These are phyloP conservation scores for Filobasidium floriforme DNA, from an alignment of 768 basidiomycete species.

Conservation along the genomic window DNA sequence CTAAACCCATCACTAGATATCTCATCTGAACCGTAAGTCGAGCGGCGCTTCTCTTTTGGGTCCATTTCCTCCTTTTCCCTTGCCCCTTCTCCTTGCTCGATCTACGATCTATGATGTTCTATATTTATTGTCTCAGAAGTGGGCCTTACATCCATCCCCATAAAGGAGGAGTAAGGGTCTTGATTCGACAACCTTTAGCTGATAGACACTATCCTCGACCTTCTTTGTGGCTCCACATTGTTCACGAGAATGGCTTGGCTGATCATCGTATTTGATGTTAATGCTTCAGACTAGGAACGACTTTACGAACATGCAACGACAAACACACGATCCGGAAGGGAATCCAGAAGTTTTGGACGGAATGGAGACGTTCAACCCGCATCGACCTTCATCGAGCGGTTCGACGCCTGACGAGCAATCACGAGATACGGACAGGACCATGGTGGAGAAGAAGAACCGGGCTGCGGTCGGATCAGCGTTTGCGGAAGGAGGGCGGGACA, in stretches of 20 bases:
- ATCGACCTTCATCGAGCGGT: neutral
- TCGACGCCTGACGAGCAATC: neutral
- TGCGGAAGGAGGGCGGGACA: neutral
- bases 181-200: constrained; percentile 25
- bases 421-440: neutral
- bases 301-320: neutral
- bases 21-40: neutral
- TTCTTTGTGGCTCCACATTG: neutral
- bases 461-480: neutral
- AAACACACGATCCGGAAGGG: neutral
- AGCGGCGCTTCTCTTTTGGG: neutral
- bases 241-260: neutral
- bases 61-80: neutral
- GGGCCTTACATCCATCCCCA: neutral
- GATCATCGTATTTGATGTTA: neutral
- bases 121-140: constrained; percentile 30
- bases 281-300: neutral
- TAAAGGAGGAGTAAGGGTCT: neutral
- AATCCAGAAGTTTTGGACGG: constrained; percentile 10
- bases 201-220: constrained; percentile 3
- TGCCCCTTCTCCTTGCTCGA: neutral
- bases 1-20: too few species aligned
- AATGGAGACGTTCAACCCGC: constrained; percentile 1
- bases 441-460: neutral
- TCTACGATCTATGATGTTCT: constrained; percentile 21